Percentiles rank a stretch among this genome's conserved stretches.
Conservation (phyloP, 2,329 filamentous ascomycete genomes). For the Trichothecium roseum region DNA sequence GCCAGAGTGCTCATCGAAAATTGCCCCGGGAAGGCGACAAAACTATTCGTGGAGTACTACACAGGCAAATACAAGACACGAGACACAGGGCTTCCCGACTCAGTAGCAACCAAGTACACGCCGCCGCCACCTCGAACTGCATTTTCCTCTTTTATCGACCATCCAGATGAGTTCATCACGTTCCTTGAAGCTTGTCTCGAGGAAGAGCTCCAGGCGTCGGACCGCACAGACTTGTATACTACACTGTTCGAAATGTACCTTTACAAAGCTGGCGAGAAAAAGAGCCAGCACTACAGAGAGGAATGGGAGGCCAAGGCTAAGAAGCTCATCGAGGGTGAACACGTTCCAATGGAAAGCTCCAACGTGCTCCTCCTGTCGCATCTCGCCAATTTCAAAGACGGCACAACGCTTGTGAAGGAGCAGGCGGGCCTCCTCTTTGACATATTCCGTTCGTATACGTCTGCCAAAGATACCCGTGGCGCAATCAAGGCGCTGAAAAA, state of each 20-base stretch:
- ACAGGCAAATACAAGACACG: constrained; percentile 73
- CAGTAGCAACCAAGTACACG: constrained; percentile 50
- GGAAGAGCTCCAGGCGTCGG: constrained; percentile 59
- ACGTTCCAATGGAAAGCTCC: constrained; percentile 83
- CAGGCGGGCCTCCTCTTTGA: constrained; percentile 86
- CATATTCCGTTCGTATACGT: constrained; percentile 93
- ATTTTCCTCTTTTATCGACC: constrained; percentile 94
- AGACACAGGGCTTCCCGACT: constrained; percentile 34
- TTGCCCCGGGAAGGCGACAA: constrained; percentile 71
- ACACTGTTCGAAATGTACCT: constrained; percentile 98
- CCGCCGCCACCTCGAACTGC: constrained; percentile 77
- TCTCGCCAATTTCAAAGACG: constrained; percentile 79
- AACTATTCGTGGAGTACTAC: constrained; percentile 90
- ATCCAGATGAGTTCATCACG: constrained; percentile 79
- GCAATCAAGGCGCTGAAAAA: constrained; percentile 84
- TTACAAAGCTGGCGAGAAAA: constrained; percentile 71
- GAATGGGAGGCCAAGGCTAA: constrained; percentile 90
- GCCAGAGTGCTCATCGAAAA: constrained; percentile 83
- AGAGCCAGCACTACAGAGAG: constrained; percentile 53
- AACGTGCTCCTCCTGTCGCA: constrained; percentile 91
- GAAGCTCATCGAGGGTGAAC: constrained; percentile 70
- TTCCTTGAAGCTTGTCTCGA: constrained; percentile 84
- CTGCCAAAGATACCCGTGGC: constrained; percentile 81
- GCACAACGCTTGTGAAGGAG: constrained; percentile 86
- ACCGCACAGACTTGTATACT: constrained; percentile 81